A percentile compares a stretch with the other conserved stretches of the same genome.
These are phyloP conservation scores for Harrya chromipes DNA, from an alignment of 768 basidiomycete genomes.

Conservation along the genomic window DNA sequence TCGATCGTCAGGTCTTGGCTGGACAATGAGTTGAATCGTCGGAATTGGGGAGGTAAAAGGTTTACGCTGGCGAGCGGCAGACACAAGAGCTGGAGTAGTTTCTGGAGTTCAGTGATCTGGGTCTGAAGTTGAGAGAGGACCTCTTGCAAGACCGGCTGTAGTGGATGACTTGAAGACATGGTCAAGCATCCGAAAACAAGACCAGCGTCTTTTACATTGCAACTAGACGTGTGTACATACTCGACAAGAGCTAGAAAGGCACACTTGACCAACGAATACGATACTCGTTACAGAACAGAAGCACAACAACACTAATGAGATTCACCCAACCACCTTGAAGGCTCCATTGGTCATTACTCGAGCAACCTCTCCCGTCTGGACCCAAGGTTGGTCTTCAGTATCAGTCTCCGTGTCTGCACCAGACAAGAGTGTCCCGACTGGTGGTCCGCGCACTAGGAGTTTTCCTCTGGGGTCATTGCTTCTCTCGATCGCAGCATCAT, in stretches of 20 bases:
- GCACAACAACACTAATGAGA: conserved; percentile 1
- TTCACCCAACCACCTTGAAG: conserved; percentile 39
- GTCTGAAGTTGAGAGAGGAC: conserved; percentile 43
- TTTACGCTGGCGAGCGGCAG: conserved; percentile 55
- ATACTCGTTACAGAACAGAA: neutral
- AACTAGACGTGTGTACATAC: neutral
- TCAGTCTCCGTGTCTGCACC: conserved; percentile 39
- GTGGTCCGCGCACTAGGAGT: conserved; percentile 67
- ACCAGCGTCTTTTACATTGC: too few relatives aligned
- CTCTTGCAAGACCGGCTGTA: conserved; percentile 25
- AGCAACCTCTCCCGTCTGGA: conserved; percentile 41
- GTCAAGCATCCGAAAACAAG: neutral
- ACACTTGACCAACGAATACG: neutral
- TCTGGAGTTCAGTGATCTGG: conserved; percentile 46
- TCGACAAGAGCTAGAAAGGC: neutral
- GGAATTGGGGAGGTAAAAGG: conserved; percentile 59
- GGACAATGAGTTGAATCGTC: conserved; percentile 40
- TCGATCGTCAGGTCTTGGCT: conserved; percentile 16
- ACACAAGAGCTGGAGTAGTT: conserved; percentile 54
- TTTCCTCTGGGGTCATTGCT: conserved; percentile 65
- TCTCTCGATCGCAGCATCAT: conserved; percentile 60
- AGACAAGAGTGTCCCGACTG: conserved; percentile 53
- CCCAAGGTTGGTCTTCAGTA: conserved; percentile 43
- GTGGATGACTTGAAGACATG: conserved; percentile 12
- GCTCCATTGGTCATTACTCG: conserved; percentile 65